Evolutionary conservation across 2,329 filamentous ascomycete genomes (phyloP).

Genomic region (Aschersonia sp.): DNA sequence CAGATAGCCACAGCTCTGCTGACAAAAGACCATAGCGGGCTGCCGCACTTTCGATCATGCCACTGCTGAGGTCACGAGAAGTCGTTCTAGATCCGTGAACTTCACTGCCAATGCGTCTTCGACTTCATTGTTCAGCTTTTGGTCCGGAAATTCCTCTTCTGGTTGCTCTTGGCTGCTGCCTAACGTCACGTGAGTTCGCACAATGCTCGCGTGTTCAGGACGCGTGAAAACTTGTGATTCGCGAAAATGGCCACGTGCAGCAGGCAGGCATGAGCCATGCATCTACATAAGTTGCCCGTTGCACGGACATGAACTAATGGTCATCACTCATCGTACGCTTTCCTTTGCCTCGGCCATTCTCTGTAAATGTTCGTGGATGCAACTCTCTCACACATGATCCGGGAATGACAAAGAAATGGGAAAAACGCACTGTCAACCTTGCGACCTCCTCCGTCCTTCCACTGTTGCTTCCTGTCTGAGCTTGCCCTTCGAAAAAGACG

Average conservation of each 20-base stretch:
- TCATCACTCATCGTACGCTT: no score
- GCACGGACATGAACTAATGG: neutral
- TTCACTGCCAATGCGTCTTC: no score
- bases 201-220: conserved; percentile 16
- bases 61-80: no score
- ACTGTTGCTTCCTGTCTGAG: neutral
- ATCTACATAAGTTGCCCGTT: neutral
- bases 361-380: neutral
- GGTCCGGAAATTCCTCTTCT: no score
- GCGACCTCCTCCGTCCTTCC: neutral
- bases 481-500: neutral
- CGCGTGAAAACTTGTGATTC: conserved; percentile 9
- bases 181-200: conserved; percentile 22
- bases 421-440: neutral
- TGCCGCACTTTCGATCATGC: no score
- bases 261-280: neutral
- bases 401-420: neutral
- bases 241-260: neutral
- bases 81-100: no score
- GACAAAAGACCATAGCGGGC: no score
- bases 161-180: conserved; percentile 13
- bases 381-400: neutral
- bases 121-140: no score
- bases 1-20: no score
- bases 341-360: no score